Evolutionary conservation across 805 yeast species (phyloP).

Genomic region (Candida montana): DNA sequence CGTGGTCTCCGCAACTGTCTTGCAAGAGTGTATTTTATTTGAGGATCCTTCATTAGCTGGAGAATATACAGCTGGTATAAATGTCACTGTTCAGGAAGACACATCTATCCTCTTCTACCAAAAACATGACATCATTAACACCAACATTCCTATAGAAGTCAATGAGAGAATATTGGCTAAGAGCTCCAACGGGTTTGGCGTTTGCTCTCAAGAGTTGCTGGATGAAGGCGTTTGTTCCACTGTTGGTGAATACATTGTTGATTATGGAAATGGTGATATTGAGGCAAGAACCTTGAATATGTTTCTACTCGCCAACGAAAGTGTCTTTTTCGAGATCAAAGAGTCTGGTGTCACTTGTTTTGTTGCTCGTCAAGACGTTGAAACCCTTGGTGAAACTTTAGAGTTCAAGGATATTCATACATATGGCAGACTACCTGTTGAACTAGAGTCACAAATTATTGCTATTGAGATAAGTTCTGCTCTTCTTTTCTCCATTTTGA

Average conservation of each 20-base stretch:
- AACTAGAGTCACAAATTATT: no score
- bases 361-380: constrained; percentile 13
- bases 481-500: no score
- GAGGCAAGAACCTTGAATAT: constrained; percentile 4
- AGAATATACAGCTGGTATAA: constrained; percentile 17
- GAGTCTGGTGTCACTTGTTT: constrained; percentile 11
- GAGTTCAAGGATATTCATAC: constrained; percentile 5
- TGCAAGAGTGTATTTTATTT: background rate
- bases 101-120: constrained; percentile 10
- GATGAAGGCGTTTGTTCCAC: constrained; percentile 9
- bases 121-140: constrained; percentile 4
- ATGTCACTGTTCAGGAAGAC: background rate
- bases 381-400: constrained; percentile 3
- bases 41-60: constrained; percentile 28
- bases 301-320: background rate
- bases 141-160: constrained; percentile 13
- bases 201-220: constrained; percentile 12
- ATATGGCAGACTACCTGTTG: constrained; percentile 6
- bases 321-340: background rate
- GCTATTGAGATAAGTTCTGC: no score
- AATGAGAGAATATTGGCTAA: constrained; percentile 1
- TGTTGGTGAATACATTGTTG: constrained; percentile 12
- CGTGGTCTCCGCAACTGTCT: background rate
- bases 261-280: constrained; percentile 1
- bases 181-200: constrained; percentile 10